Evolutionary conservation across 140 eudicot genomes (phyloP), one percentile per base, ranked within the genome.

Genomic region (Oenanthe javanica): DNA sequence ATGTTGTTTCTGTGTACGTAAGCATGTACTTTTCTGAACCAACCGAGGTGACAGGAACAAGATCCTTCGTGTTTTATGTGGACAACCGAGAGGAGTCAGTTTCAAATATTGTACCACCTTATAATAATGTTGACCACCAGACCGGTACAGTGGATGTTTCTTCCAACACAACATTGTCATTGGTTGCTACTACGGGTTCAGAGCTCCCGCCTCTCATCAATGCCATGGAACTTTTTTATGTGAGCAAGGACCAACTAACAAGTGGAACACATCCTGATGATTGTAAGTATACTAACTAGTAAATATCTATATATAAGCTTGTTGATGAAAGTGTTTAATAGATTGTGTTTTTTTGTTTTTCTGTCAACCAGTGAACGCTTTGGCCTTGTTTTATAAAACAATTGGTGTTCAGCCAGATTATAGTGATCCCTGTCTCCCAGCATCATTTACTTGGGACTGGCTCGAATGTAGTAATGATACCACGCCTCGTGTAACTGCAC

Each of bases 371-470:
- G 97, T 91, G 54, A 59, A 57, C 6, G 87, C 86, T n/a, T 82
- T 91, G 80, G 72, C 18, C 79, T 78, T 83, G 75, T 80, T 91
- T 71, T 88, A 80, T 86, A 71, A 15, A 1, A 25, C 82, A 36
- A 86, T 89, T 43, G 79, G 38, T 4, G 86, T 71, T 63, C 31
- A 88, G 76, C 82, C 55, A 80, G 89, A 48, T 46, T 91, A 92
- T 7, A 90, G 93, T 2, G 97, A 91, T 82, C 97, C 97, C 0
- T 91, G 92, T 40, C 94, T 91, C 59, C 97, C 94, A 23, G 85
- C 90, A 43, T 78, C 84, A 6, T 91, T 81, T 81, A 75, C 94
- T 14, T 91, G 94, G 94, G 97, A 92, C 70, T 89, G 97, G 94
- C 76, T 92, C 76, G 82, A 86, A 7, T 92, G 97, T 36, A 90